A percentile compares a stretch with the other conserved stretches of the same genome.
Conservation (phyloP, 805 yeast genomes). For the Kurtzmaniella cleridarum region DNA sequence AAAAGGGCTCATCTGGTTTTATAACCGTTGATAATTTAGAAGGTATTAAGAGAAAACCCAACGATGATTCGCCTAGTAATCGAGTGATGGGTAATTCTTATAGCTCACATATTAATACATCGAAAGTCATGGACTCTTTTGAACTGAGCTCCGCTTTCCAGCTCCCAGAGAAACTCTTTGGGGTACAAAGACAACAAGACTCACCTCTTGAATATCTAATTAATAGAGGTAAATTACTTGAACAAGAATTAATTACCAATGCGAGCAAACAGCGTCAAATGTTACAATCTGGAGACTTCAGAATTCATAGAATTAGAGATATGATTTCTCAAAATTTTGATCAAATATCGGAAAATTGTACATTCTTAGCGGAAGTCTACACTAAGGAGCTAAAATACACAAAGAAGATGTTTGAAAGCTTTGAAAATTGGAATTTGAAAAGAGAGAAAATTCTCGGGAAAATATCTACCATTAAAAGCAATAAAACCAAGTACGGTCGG, state of each 20-base stretch:
- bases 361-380: slow-evolving; percentile 44
- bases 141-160: background rate
- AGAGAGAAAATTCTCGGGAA: slow-evolving; percentile 27
- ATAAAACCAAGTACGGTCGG: slow-evolving; percentile 36
- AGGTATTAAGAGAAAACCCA: background rate
- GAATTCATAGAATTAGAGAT: slow-evolving; percentile 22
- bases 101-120: background rate
- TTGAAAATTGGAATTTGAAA: slow-evolving; percentile 37
- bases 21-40: background rate
- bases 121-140: background rate
- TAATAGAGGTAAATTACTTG: slow-evolving; percentile 8
- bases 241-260: slow-evolving; percentile 17
- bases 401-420: slow-evolving; percentile 18
- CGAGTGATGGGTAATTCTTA: background rate
- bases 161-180: background rate
- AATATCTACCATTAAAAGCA: slow-evolving; percentile 36
- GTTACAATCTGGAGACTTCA: slow-evolving; percentile 28
- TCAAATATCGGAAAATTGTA: slow-evolving; percentile 38
- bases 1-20: background rate
- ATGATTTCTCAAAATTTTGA: slow-evolving; percentile 23
- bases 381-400: slow-evolving; percentile 28
- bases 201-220: slow-evolving; percentile 12
- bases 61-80: background rate
- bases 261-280: slow-evolving; percentile 18
- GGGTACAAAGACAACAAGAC: background rate